phyloP scores from a whole-genome alignment of 129 eudicot genomes.

The Lactuca sativa region DNA sequence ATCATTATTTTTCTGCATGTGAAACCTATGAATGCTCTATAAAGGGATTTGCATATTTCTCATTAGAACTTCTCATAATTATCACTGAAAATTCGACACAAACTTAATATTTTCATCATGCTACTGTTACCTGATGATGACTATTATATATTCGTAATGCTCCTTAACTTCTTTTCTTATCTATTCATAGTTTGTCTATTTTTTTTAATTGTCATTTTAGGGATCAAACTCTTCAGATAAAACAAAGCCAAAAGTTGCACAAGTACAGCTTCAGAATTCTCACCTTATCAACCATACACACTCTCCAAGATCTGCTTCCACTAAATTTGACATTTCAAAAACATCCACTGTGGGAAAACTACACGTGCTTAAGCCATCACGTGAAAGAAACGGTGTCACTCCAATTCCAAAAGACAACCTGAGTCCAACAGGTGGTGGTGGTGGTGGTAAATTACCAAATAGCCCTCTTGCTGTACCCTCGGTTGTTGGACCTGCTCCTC shows the following conservation, averaged over 20 bases:
- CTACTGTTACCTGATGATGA: not conserved
- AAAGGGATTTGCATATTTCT: too few relatives aligned
- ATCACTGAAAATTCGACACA: not conserved
- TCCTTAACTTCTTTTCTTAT: not conserved
- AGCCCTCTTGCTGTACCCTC: constrained; percentile 44
- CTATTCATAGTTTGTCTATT: constrained; percentile 1
- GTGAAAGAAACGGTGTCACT: constrained; percentile 67
- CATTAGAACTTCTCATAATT: too few relatives aligned
- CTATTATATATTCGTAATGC: not conserved
- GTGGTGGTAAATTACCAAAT: constrained; percentile 37
- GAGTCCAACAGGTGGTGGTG: constrained; percentile 48
- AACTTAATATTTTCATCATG: not conserved
- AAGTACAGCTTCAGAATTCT: constrained; percentile 45
- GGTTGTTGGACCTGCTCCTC: constrained; percentile 47
- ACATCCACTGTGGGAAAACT: constrained; percentile 59
- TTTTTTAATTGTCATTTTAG: constrained; percentile 33
- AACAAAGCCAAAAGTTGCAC: constrained; percentile 57
- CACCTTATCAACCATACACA: constrained; percentile 40
- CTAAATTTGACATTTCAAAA: constrained; percentile 46
- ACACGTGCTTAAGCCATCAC: constrained; percentile 66
- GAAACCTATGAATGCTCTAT: not conserved
- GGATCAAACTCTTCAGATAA: constrained; percentile 62
- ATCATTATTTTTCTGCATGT: too few relatives aligned
- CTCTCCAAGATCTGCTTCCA: constrained; percentile 57
- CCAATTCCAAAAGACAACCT: constrained; percentile 51